Base-by-base conservation (phyloP, 805 yeast genomes). In the Saturnispora gosingensis region DNA sequence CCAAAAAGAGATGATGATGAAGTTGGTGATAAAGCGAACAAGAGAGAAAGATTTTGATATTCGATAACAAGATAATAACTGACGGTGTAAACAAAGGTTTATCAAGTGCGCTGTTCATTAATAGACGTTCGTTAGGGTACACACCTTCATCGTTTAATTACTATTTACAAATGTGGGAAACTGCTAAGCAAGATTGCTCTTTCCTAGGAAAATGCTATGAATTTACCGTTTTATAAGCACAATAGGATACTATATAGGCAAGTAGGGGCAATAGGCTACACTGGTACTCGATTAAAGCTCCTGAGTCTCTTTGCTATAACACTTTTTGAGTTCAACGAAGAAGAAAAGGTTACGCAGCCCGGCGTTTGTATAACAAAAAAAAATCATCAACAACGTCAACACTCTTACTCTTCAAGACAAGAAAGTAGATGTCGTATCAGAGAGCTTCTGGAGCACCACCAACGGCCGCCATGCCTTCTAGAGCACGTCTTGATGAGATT, bases 401-500 rank as follows among this genome's bases (percentile, higher is more conserved):
- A 30, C n/a, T 20, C 15, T 22, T 32, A 16, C 13, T 45, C 18
- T 47, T 32, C 6, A 5, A 15, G 20, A 15, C 27, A 15, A 39
- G 18, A 18, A n/a, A 39, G 13, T 38, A 38, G 22, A 63, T 62
- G 66, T 61, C 67, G 36, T 63, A 61, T 49, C 67, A 61, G 50
- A 61, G 67, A 51, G 46, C 58, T 22, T 56, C 58, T 36, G 58
- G 58, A 47, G 53, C 57, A 32, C 56, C 48, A 47, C 57, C 51
- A 45, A 54, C 49, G 43, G 62, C 55, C 42, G 42, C 64, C 36
- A 58, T 60, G 57, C 60, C 61, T 43, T 65, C 62, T 38, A 59
- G 66, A 42, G 62, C 61, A 27, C 69, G 64, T 48, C 58, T 66
- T 50, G 70, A 81, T 63, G 98, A 91, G 69, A 77, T 91, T 56